These are phyloP conservation scores for Chlamydomonas sp. DNA, from an alignment of 139 green algal species.

Conservation along the genomic window DNA sequence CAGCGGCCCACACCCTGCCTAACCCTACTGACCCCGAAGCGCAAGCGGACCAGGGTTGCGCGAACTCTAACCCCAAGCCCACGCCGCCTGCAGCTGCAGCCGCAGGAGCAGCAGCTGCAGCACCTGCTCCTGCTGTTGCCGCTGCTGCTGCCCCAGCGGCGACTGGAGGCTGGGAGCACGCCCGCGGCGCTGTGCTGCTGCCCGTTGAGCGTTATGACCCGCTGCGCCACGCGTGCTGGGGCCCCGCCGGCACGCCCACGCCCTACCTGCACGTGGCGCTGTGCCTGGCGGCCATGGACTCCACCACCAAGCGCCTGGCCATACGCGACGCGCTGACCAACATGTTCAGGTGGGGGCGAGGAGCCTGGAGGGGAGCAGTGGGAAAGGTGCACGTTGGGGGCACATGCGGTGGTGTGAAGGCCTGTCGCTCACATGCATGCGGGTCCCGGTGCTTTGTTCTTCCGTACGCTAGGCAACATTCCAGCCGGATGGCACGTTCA, in stretches of 20 bases:
- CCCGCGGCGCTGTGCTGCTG: constrained; percentile 22
- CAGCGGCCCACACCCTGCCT: no score
- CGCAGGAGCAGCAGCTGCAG: constrained; percentile 7
- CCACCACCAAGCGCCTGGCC: constrained; percentile 76
- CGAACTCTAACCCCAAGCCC: background rate
- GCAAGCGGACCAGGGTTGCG: no score
- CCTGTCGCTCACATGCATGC: no score
- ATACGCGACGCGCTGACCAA: constrained; percentile 63
- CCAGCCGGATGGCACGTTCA: no score
- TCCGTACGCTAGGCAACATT: no score
- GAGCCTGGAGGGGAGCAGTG: background rate
- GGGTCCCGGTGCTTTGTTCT: no score
- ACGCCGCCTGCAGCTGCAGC: background rate
- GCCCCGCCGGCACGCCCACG: constrained; percentile 27
- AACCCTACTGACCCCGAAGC: no score
- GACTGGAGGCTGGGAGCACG: background rate
- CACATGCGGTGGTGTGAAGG: no score
- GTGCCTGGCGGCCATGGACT: constrained; percentile 70
- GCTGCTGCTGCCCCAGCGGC: background rate
- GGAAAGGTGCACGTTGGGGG: background rate
- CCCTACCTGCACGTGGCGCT: constrained; percentile 88
- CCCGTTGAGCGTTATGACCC: constrained; percentile 55
- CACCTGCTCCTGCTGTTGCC: constrained; percentile 1
- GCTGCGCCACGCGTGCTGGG: constrained; percentile 68
- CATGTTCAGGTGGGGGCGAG: constrained; percentile 35